These are phyloP conservation scores for Chimonanthus salicifolius DNA, from an alignment of 164 flowering plant genomes.

Conservation along the genomic window DNA sequence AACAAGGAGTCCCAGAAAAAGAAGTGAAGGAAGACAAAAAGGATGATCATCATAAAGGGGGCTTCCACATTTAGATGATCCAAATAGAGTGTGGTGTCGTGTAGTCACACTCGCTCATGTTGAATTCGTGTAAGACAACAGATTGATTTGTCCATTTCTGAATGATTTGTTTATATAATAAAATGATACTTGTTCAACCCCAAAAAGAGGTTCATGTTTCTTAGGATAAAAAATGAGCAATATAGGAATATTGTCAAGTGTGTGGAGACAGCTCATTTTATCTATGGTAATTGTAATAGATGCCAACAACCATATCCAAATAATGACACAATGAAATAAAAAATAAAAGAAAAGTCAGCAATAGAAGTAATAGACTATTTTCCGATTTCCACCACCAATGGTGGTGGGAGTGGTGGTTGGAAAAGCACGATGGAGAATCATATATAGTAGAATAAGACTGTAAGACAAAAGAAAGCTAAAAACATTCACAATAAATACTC, in stretches of 20 bases:
- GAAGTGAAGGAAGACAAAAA: conserved; percentile 13
- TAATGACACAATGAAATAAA: conserved; percentile 4
- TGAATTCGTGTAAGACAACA: conserved; percentile 65
- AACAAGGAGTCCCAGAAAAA: background rate
- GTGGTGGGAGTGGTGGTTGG: background rate
- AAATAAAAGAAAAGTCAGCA: background rate
- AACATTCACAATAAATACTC: conserved; percentile 15
- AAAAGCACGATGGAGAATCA: background rate
- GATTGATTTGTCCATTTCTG: conserved; percentile 35
- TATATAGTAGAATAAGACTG: conserved; percentile 2
- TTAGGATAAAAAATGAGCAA: conserved; percentile 5
- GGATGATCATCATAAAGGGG: conserved; percentile 15
- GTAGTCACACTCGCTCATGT: conserved; percentile 44
- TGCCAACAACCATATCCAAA: conserved; percentile 26
- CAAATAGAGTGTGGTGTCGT: conserved; percentile 23
- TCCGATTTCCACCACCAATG: conserved; percentile 4
- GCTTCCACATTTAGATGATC: conserved; percentile 27
- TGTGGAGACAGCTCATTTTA: conserved; percentile 39
- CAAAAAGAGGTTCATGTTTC: conserved; percentile 20
- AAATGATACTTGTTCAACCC: conserved; percentile 10
- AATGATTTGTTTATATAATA: conserved; percentile 9
- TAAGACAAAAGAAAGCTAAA: conserved; percentile 15
- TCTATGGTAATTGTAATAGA: conserved; percentile 8
- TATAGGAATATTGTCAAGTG: background rate
- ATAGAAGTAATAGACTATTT: background rate